Conservation (phyloP, 202 grass and related monocot species). For the Hordeum pubiflorum region DNA sequence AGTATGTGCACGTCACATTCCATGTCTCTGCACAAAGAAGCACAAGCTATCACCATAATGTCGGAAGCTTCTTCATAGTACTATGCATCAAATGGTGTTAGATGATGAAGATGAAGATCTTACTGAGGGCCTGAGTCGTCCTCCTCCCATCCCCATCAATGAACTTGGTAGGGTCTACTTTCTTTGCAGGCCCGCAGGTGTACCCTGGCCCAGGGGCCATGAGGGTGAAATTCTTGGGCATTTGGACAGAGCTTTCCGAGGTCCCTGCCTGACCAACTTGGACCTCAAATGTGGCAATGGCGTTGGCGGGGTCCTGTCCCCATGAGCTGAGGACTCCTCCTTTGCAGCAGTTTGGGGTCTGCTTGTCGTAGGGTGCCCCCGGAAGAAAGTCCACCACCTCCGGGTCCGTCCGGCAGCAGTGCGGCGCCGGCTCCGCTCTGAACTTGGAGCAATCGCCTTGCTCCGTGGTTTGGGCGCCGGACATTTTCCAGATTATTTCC, state of each 20-base stretch:
- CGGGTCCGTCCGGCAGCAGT: conserved; percentile 66
- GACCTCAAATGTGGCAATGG: conserved; percentile 68
- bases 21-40: conserved; percentile 62
- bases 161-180: conserved; percentile 55
- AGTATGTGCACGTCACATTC: conserved; percentile 92
- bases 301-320: conserved; percentile 65
- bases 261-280: conserved; percentile 74
- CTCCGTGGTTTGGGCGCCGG: conserved; percentile 67
- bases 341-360: conserved; percentile 84
- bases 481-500: conserved; percentile 81
- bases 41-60: background rate
- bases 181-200: conserved; percentile 60
- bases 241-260: conserved; percentile 44
- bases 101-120: background rate
- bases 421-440: conserved; percentile 50
- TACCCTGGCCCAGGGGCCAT: conserved; percentile 67
- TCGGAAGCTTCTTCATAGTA: background rate
- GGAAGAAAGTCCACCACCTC: conserved; percentile 77
- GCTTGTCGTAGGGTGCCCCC: conserved; percentile 63
- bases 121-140: conserved; percentile 70
- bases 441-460: conserved; percentile 95
- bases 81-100: background rate
- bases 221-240: conserved; percentile 58
- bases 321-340: conserved; percentile 73
- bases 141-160: conserved; percentile 59